A percentile compares a stretch with the other conserved stretches of the same genome.
Evolutionary conservation across 2,329 filamentous ascomycete species (phyloP).

Genomic region (Rosellinia necatrix): DNA sequence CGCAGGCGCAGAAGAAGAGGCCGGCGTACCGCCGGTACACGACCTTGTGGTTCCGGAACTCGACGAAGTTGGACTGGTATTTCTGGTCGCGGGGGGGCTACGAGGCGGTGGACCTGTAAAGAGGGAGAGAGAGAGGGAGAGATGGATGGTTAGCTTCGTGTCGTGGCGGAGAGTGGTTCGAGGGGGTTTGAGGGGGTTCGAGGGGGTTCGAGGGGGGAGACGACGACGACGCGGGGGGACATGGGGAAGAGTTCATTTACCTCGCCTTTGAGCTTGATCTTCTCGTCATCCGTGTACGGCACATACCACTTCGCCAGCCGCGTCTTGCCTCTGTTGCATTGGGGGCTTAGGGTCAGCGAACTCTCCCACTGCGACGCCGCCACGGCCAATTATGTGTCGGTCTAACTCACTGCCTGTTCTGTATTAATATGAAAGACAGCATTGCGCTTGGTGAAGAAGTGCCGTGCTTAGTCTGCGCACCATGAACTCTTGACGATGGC

Average conservation of each 20-base stretch:
- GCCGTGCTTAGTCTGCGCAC: background rate
- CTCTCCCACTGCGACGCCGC: background rate
- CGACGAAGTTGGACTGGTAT: slow-evolving; percentile 99
- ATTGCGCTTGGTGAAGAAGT: slow-evolving; percentile 38
- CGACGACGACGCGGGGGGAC: no score
- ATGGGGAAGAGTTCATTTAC: slow-evolving; percentile 49
- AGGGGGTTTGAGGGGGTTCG: no score
- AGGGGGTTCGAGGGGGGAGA: no score
- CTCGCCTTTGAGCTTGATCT: slow-evolving; percentile 98
- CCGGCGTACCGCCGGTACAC: slow-evolving; percentile 97
- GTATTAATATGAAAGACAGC: slow-evolving; percentile 50
- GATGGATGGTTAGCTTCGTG: background rate
- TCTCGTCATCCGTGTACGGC: slow-evolving; percentile 97
- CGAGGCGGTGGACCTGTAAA: slow-evolving; percentile 85
- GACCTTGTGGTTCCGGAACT: slow-evolving; percentile 92
- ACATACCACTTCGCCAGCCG: slow-evolving; percentile 98
- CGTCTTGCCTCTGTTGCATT: slow-evolving; percentile 78
- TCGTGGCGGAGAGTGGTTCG: no score
- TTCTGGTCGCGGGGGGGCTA: slow-evolving; percentile 98
- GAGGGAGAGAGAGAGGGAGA: background rate
- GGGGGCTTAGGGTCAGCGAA: slow-evolving; percentile 14
- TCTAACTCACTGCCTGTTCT: slow-evolving; percentile 48
- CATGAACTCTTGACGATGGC: background rate
- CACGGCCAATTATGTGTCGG: background rate
- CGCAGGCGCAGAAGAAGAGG: slow-evolving; percentile 98